Base-by-base conservation (phyloP, 83 land plant genomes). In the Thuja plicata region DNA sequence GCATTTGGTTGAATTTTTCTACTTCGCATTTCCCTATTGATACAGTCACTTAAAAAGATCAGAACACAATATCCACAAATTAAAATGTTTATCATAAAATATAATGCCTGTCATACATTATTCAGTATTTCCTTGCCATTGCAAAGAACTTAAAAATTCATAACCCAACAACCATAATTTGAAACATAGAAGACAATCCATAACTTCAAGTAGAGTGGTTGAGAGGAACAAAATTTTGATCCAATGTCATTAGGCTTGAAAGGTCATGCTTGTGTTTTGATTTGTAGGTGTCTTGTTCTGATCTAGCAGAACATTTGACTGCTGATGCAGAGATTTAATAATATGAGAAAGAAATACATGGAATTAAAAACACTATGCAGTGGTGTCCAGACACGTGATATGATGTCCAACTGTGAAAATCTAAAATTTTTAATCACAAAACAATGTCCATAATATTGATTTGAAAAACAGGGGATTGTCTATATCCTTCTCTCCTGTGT, bases 1-100 rank as follows among this genome's bases (percentile, higher is more conserved):
- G 94, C 92, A 27, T 95, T 89, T 30, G 92, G 93, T 4, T 30
- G 9, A 32, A 92, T 88, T 54, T 90, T 86, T 11, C 93, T 73
- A 24, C 89, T 30, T 24, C 90, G 41, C 94, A 95, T 92, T 81
- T 95, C 95, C 46, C 88, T 87, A 86, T 94, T 60, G 66, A 60
- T 60, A 6, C 66, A 60, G 27, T 5, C 66, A 60, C 24, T 60
- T 19, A 3, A 6, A 60, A 60, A 60, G 66, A 60, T 60, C 27
- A 19, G 66, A 60, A 60, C 66, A 60, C 66, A 19, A 60, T 60
- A 19, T 21, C 66, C 27, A 17, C 66, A 60, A 21, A 19, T 19
- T 60, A 60, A 19, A 60, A 60, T 21, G 21, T 60, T 27, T 21
- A 60, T 17, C 24, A 60, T 60, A 60, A 19, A 19, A 60, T 27